phyloP scores from a whole-genome alignment of 1,284 basidiomycete species.

The Leccinum angustisporum region DNA sequence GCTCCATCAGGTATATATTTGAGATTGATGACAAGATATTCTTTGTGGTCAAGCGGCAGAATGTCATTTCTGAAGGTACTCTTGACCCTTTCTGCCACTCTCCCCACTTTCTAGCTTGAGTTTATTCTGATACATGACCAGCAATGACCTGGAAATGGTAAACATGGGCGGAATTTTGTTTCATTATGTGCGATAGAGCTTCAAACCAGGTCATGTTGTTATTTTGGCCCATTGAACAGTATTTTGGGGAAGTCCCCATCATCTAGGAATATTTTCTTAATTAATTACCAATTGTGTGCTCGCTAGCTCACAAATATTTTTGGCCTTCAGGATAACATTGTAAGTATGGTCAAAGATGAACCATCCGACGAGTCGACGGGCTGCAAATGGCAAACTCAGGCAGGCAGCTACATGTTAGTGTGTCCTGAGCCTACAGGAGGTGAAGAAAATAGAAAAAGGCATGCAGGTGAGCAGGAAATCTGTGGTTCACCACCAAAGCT shows the following conservation, averaged over 20 bases:
- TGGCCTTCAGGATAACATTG: not conserved
- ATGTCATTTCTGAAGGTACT: not conserved
- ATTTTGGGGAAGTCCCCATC: not conserved
- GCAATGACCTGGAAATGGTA: not conserved
- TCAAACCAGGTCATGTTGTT: not conserved
- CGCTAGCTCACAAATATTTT: not conserved
- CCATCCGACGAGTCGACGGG: not conserved
- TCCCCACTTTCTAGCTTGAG: not conserved
- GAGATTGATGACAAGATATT: not conserved
- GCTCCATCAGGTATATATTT: conserved; percentile 13
- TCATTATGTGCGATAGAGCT: not conserved
- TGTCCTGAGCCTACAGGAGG: not conserved
- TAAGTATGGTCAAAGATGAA: not conserved
- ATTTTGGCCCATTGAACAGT: not conserved
- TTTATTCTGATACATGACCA: not conserved
- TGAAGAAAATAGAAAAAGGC: not conserved
- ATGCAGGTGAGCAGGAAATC: not conserved
- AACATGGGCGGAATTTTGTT: not conserved
- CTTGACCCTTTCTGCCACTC: not conserved
- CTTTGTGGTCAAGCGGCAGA: conserved; percentile 2
- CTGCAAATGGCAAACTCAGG: not conserved
- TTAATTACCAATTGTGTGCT: not conserved
- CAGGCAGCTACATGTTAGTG: not conserved
- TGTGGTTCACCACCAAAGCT: not conserved
- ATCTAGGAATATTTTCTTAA: not conserved